A percentile compares a stretch with the other conserved stretches of the same genome.
phyloP scores from a whole-genome alignment of 495 filamentous ascomycete species.

The Podospora fimiseda region DNA sequence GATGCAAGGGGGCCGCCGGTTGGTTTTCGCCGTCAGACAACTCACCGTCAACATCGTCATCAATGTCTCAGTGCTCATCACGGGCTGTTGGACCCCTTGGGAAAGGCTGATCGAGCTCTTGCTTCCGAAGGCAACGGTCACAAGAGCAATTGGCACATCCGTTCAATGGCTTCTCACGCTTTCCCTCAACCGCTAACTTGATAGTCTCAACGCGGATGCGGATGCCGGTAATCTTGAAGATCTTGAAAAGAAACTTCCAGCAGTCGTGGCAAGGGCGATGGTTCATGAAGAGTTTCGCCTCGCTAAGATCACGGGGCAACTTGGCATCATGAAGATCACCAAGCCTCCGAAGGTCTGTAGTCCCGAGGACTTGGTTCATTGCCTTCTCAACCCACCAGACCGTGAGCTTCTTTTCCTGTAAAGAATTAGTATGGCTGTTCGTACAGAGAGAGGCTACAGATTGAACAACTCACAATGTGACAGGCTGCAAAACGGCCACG shows the following conservation, averaged over 20 bases:
- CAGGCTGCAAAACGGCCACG: slow-evolving; percentile 3
- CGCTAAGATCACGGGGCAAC: not conserved
- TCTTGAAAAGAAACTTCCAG: not conserved
- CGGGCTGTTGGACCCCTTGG: not conserved
- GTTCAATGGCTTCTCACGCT: not conserved
- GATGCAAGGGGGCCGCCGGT: no score
- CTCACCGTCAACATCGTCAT: not conserved
- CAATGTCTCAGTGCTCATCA: not conserved
- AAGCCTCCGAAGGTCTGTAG: slow-evolving; percentile 1
- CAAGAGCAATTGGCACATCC: slow-evolving; percentile 6
- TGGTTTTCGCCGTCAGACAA: not conserved
- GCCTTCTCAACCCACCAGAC: slow-evolving; percentile 9
- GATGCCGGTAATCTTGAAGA: slow-evolving; percentile 5
- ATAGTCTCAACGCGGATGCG: not conserved
- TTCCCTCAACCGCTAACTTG: not conserved
- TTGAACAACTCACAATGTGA: slow-evolving; percentile 3
- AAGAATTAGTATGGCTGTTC: not conserved
- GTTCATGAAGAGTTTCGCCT: slow-evolving; percentile 1
- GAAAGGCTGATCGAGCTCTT: not conserved
- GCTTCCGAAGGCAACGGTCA: not conserved
- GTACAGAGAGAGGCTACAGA: not conserved
- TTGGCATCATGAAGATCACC: not conserved
- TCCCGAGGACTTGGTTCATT: slow-evolving; percentile 2
- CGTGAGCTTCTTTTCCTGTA: slow-evolving; percentile 14
- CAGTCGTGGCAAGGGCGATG: slow-evolving; percentile 10